A percentile compares a stretch with the other conserved stretches of the same genome.
These are phyloP conservation scores for Phytophthora melonis DNA, from an alignment of 352 stramenopile species.

Conservation along the genomic window DNA sequence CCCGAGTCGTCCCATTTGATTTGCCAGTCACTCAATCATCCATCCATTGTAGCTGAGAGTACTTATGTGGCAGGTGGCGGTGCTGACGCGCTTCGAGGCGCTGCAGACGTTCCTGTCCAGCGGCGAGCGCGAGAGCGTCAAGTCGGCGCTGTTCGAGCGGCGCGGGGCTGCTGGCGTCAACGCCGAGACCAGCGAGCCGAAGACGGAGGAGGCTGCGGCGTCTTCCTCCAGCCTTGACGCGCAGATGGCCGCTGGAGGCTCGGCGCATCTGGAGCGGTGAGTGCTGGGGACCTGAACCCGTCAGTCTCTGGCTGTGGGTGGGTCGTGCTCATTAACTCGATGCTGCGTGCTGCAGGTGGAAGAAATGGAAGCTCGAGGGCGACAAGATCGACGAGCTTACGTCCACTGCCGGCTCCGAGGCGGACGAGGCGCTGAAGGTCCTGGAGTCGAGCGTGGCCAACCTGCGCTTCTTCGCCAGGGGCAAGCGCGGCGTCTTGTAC, in stretches of 20 bases:
- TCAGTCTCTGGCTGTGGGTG: neutral
- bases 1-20: neutral
- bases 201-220: neutral
- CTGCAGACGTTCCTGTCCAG: conserved; percentile 48
- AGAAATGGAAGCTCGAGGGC: conserved; percentile 69
- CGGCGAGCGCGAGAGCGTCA: conserved; percentile 38
- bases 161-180: conserved; percentile 12
- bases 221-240: conserved; percentile 3
- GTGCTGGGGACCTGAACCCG: too few relatives aligned
- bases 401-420: conserved; percentile 17
- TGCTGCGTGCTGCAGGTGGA: conserved; percentile 50
- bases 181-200: conserved; percentile 7
- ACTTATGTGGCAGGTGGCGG: conserved; percentile 46
- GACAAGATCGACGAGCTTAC: conserved; percentile 68
- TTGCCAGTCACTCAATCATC: conserved; percentile 24
- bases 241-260: conserved; percentile 12
- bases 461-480: conserved; percentile 69
- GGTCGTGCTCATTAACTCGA: neutral
- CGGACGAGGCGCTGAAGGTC: conserved; percentile 27
- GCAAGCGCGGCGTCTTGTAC: conserved; percentile 73
- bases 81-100: conserved; percentile 50
- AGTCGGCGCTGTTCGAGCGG: conserved; percentile 32
- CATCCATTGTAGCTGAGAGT: conserved; percentile 4
- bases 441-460: conserved; percentile 39
- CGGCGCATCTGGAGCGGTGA: conserved; percentile 60